phyloP scores from a whole-genome alignment of 805 yeast genomes.

The Blastobotrys peoriensis region DNA sequence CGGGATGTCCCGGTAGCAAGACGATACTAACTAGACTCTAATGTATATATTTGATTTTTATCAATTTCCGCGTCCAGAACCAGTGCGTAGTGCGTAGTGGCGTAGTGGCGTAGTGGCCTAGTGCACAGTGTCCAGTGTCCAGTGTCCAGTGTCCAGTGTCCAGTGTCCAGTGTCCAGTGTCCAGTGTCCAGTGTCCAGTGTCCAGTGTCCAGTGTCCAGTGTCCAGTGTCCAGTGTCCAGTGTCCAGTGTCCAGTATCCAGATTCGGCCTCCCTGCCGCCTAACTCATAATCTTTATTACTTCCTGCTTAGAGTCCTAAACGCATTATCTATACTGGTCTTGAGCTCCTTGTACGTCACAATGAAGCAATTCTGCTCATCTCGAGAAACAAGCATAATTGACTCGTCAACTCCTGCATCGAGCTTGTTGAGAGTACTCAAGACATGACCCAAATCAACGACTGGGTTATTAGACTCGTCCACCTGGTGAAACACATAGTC shows the following conservation, averaged over 20 bases:
- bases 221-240: no score
- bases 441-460: slow-evolving; percentile 76
- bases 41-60: no score
- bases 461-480: slow-evolving; percentile 71
- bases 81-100: no score
- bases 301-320: slow-evolving; percentile 52
- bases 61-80: no score
- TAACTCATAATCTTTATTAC: not conserved
- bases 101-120: no score
- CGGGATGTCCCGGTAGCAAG: not conserved
- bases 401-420: slow-evolving; percentile 89
- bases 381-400: slow-evolving; percentile 67
- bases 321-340: slow-evolving; percentile 58
- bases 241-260: no score
- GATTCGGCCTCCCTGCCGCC: no score
- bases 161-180: no score
- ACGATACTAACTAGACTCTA: slow-evolving; percentile 1
- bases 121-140: no score
- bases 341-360: slow-evolving; percentile 75
- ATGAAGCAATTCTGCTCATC: slow-evolving; percentile 84
- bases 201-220: no score
- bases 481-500: slow-evolving; percentile 83
- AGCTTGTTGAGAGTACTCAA: slow-evolving; percentile 74
- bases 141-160: no score
- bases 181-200: no score